Evolutionary conservation across 495 filamentous ascomycete genomes (phyloP), one percentile per base, ranked within the genome.

Genomic region (Achaetomiella virescens): DNA sequence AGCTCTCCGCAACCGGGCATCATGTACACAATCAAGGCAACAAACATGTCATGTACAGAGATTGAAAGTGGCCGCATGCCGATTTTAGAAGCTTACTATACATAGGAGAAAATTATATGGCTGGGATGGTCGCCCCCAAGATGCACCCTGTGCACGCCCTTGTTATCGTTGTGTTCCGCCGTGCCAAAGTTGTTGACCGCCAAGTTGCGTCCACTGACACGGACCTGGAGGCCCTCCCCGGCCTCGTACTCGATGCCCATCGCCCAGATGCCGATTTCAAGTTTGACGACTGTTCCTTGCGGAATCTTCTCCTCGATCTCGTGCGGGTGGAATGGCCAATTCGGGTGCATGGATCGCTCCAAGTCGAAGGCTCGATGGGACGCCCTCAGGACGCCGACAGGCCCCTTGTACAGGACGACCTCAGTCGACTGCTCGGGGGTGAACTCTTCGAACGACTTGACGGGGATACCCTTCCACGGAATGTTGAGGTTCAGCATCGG

Each of bases 401-500:
- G 44, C 1, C 44, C 44, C 27, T 47, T 47, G 44, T 47, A 47
- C 44, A 47, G 27, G n/a, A 47, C 44, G 15, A 47, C 44, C 44
- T 47, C 44, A 27, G 44, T 47, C 27, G 44, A 47, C 27, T 47
- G 44, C 44, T 47, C 6, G 0, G 25, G 15, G 15, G 44, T 47
- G 14, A 47, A 47, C 25, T 47, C 44, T 15, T 31, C 44, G 27
- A 47, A 47, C 25, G 44, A 47, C 25, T 33, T 47, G 25, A 33
- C 44, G 25, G 44, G 44, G 44, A 47, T 47, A 7, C 44, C 25
- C 38, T 21, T 27, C 43, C 43, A 46, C 22, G 43, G 43, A 4
- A 46, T 46, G 43, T 46, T 46, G 43, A 46, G 43, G 43, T 29
- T 46, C 43, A 46, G 7, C 43, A 46, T 46, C 15, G 43, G 43